These are phyloP conservation scores for Acacia confusa DNA, from an alignment of 306 rosid genomes.

Conservation along the genomic window DNA sequence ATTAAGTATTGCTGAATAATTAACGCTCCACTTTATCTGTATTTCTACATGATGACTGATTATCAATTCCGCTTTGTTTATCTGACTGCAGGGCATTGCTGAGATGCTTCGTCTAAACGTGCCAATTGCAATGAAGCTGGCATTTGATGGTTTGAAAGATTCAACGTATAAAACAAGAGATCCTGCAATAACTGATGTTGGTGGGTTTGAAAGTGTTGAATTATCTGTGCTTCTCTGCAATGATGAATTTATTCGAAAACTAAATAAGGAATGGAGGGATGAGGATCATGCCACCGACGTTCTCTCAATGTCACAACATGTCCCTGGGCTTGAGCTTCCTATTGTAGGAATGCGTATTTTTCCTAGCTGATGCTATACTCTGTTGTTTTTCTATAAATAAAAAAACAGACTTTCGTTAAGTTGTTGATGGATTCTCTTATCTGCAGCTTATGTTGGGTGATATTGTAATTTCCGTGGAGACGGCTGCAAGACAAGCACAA, in stretches of 20 bases:
- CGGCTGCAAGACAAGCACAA: constrained; percentile 89
- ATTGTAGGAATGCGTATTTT: constrained; percentile 52
- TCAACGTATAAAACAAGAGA: constrained; percentile 68
- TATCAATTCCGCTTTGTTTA: not conserved
- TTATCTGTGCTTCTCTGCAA: constrained; percentile 79
- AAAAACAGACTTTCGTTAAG: constrained; percentile 13
- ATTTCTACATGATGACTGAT: not conserved
- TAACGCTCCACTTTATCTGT: not conserved
- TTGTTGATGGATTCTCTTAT: constrained; percentile 30
- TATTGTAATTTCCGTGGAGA: constrained; percentile 84
- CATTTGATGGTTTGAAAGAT: constrained; percentile 67
- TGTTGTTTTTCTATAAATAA: constrained; percentile 8
- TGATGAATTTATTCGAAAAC: constrained; percentile 72
- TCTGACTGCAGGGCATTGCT: constrained; percentile 59
- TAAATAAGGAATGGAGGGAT: constrained; percentile 90
- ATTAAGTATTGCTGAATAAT: not conserved
- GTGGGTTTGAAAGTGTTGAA: constrained; percentile 73
- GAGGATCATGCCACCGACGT: constrained; percentile 89
- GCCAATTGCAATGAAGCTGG: constrained; percentile 76
- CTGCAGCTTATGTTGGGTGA: constrained; percentile 92
- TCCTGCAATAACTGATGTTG: constrained; percentile 63
- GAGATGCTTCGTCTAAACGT: constrained; percentile 79
- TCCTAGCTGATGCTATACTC: constrained; percentile 25
- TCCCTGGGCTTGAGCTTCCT: constrained; percentile 71
- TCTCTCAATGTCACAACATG: constrained; percentile 82